These are phyloP conservation scores for Trichoderma atroviride DNA, from an alignment of 2,329 filamentous ascomycete genomes.

Conservation along the genomic window DNA sequence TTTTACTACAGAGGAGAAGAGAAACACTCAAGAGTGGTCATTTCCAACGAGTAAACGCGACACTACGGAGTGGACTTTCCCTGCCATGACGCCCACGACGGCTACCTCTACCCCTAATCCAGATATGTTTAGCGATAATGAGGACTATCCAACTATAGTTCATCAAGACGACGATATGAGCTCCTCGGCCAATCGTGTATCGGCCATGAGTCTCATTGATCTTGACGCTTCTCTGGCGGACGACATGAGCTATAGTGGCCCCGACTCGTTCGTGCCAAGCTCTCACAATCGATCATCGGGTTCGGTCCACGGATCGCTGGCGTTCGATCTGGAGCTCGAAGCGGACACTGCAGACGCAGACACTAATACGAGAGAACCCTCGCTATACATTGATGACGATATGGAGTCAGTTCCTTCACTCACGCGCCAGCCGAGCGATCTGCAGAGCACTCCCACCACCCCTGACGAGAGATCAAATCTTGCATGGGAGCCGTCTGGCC, in stretches of 20 bases:
- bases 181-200: constrained; percentile 40
- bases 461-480: constrained; percentile 24
- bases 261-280: constrained; percentile 37
- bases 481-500: constrained; percentile 21
- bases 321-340: constrained; percentile 29
- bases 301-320: constrained; percentile 26
- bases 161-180: constrained; percentile 15
- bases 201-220: constrained; percentile 26
- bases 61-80: constrained; percentile 25
- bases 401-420: constrained; percentile 24
- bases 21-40: constrained; percentile 20
- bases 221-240: constrained; percentile 21
- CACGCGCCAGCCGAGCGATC: constrained; percentile 14
- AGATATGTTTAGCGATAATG: constrained; percentile 16
- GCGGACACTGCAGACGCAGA: constrained; percentile 11
- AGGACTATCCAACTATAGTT: neutral
- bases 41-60: constrained; percentile 21
- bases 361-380: constrained; percentile 18
- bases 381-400: constrained; percentile 24
- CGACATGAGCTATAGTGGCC: constrained; percentile 32
- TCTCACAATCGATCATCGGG: constrained; percentile 32
- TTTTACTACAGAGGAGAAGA: constrained; percentile 37
- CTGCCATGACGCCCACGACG: constrained; percentile 42
- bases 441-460: constrained; percentile 25
- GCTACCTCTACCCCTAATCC: constrained; percentile 21